phyloP scores from a whole-genome alignment of 768 basidiomycete genomes.

The Collybia sp. region DNA sequence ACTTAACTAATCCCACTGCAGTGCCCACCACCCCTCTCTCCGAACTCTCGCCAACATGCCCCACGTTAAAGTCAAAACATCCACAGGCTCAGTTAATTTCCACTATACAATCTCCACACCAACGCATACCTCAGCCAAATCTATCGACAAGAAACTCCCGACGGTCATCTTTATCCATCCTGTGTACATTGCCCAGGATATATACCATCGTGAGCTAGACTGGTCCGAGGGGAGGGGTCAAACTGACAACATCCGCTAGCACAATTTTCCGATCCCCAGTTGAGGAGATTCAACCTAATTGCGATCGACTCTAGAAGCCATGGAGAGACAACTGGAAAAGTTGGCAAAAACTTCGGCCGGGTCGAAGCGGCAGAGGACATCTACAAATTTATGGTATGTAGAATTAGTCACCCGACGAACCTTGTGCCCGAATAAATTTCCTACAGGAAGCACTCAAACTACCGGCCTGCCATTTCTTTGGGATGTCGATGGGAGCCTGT shows the following conservation, averaged over 20 bases:
- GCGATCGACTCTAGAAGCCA: slow-evolving; percentile 27
- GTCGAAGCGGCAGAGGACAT: slow-evolving; percentile 29
- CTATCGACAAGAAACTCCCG: slow-evolving; percentile 13
- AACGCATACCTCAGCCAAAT: background rate
- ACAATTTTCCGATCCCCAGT: slow-evolving; percentile 23
- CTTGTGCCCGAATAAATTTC: background rate
- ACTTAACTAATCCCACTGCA: too few relatives aligned
- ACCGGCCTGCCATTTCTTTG: slow-evolving; percentile 33
- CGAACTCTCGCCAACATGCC: slow-evolving; percentile 18
- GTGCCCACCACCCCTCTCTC: background rate
- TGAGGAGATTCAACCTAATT: slow-evolving; percentile 34
- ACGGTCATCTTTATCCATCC: slow-evolving; percentile 31
- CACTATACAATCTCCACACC: slow-evolving; percentile 34
- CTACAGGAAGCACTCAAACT: slow-evolving; percentile 28
- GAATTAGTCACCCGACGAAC: background rate
- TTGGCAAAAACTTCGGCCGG: slow-evolving; percentile 18
- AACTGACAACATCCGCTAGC: slow-evolving; percentile 12
- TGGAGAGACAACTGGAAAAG: slow-evolving; percentile 23
- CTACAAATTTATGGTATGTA: slow-evolving; percentile 28
- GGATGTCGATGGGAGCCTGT: slow-evolving; percentile 30
- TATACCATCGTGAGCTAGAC: background rate
- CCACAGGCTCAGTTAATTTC: slow-evolving; percentile 23
- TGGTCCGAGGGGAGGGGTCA: background rate
- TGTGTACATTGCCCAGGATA: slow-evolving; percentile 7
- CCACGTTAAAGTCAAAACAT: slow-evolving; percentile 20